These are phyloP conservation scores for Pogostemon cablin DNA, from an alignment of 257 asterid species.

Conservation along the genomic window DNA sequence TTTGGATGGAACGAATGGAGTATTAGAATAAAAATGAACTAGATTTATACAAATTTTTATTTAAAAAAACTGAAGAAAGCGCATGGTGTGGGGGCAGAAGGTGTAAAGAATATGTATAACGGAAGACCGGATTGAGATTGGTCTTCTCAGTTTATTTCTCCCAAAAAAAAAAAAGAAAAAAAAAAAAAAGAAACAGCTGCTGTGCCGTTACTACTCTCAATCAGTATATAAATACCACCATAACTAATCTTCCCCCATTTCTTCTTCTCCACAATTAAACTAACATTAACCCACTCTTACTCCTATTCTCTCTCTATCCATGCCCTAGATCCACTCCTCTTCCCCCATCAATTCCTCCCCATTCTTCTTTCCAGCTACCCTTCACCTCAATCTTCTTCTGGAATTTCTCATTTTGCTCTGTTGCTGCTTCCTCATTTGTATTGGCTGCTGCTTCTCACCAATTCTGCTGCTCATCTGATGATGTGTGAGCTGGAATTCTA, in stretches of 20 bases:
- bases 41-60: no score
- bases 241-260: conserved; percentile 25
- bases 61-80: no score
- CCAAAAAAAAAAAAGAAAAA: neutral
- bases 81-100: neutral
- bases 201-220: conserved; percentile 27
- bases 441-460: conserved; percentile 27
- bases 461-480: conserved; percentile 22
- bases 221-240: conserved; percentile 27
- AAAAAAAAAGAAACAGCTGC: conserved; percentile 33
- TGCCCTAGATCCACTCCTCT: conserved; percentile 79
- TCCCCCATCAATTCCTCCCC: conserved; percentile 36
- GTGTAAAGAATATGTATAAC: conserved; percentile 51
- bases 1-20: no score
- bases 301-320: conserved; percentile 26
- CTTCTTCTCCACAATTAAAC: conserved; percentile 10
- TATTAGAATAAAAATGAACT: no score
- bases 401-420: conserved; percentile 27
- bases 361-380: conserved; percentile 37
- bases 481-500: conserved; percentile 41
- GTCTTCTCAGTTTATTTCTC: conserved; percentile 31
- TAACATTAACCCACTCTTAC: conserved; percentile 37
- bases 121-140: conserved; percentile 34
- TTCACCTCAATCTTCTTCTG: conserved; percentile 29
- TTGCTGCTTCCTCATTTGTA: conserved; percentile 9